Evolutionary conservation across 2,329 filamentous ascomycete species (phyloP).

Genomic region (Simplicillium sp.): DNA sequence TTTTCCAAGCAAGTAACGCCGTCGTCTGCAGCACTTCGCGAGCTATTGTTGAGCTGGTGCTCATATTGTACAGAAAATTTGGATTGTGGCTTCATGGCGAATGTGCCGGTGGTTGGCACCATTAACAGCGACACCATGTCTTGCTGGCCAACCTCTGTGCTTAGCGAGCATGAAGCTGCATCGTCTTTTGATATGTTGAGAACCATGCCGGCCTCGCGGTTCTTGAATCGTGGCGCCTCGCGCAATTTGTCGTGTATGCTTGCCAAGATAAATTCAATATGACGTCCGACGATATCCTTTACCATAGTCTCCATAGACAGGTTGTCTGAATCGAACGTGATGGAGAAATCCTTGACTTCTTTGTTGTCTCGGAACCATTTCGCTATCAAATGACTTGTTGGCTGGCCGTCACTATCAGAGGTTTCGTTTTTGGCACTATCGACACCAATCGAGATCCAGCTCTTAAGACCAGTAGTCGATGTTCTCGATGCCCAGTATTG

Average conservation of each 20-base stretch:
- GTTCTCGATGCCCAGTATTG: conserved; percentile 76
- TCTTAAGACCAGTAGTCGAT: conserved; percentile 53
- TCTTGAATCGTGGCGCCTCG: conserved; percentile 50
- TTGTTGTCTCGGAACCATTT: conserved; percentile 82
- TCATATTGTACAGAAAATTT: conserved; percentile 49
- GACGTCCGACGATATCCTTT: conserved; percentile 63
- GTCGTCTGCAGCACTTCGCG: conserved; percentile 45
- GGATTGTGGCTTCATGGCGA: conserved; percentile 59
- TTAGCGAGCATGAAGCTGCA: conserved; percentile 57
- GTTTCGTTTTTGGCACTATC: conserved; percentile 48
- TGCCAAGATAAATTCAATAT: conserved; percentile 63
- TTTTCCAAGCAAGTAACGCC: conserved; percentile 48
- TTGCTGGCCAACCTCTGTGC: conserved; percentile 58
- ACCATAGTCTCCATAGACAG: conserved; percentile 70
- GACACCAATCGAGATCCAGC: conserved; percentile 84
- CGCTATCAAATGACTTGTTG: conserved; percentile 46
- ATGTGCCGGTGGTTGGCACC: conserved; percentile 69
- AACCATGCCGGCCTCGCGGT: conserved; percentile 46
- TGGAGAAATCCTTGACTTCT: conserved; percentile 58
- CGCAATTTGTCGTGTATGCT: conserved; percentile 53
- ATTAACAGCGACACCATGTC: conserved; percentile 54
- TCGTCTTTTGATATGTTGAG: conserved; percentile 50
- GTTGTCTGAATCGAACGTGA: conserved; percentile 55
- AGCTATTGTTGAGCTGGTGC: conserved; percentile 49
- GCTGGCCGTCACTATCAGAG: conserved; percentile 25